Evolutionary conservation across 2,329 filamentous ascomycete genomes (phyloP).

Genomic region (Cercospora zeae-maydis): DNA sequence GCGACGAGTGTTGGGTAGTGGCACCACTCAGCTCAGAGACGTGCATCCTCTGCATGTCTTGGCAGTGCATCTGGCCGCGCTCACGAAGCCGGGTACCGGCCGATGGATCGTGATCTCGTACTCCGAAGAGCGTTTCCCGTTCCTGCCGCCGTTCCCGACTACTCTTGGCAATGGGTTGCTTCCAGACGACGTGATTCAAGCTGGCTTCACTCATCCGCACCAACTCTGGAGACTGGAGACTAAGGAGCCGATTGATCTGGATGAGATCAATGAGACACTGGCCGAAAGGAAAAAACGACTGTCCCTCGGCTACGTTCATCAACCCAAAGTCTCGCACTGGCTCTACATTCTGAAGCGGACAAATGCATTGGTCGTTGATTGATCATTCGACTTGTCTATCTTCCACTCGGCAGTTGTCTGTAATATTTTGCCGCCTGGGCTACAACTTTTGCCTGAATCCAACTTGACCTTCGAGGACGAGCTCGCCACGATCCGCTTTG

Average conservation of each 20-base stretch:
- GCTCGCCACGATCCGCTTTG: conserved; percentile 41
- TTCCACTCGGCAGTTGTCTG: background rate
- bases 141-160: conserved; percentile 28
- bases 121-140: conserved; percentile 40
- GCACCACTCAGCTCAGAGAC: conserved; percentile 17
- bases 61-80: conserved; percentile 40
- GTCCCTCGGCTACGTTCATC: conserved; percentile 31
- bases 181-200: conserved; percentile 27
- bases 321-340: conserved; percentile 39
- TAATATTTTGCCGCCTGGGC: background rate
- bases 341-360: conserved; percentile 41
- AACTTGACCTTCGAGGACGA: conserved; percentile 38
- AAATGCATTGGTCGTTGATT: conserved; percentile 25
- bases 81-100: conserved; percentile 36
- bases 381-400: background rate
- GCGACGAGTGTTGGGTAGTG: conserved; percentile 16
- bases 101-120: conserved; percentile 43
- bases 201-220: conserved; percentile 38
- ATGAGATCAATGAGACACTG: conserved; percentile 26
- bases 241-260: conserved; percentile 32
- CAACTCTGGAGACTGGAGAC: conserved; percentile 38
- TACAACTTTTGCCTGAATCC: conserved; percentile 29
- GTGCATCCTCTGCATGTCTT: conserved; percentile 41
- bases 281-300: conserved; percentile 25
- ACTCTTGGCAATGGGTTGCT: conserved; percentile 28